Conservation (phyloP, 768 basidiomycete genomes). For the Collybiopsis confluens region DNA sequence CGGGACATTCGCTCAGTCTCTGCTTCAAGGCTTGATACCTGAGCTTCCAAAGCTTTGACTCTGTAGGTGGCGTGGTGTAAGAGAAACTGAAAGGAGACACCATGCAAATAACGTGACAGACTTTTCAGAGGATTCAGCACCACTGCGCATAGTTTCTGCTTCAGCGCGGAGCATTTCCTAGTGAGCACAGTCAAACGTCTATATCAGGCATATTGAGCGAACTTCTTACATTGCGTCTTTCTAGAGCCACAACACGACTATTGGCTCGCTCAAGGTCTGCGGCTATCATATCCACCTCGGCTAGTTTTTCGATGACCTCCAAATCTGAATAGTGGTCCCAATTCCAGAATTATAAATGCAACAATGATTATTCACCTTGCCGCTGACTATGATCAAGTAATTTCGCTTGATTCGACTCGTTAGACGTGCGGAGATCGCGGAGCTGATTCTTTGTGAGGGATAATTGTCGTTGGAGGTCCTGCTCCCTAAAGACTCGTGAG, state of each 20-base stretch:
- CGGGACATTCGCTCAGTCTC: conserved; percentile 70
- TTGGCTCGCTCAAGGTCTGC: conserved; percentile 96
- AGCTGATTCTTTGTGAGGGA: conserved; percentile 85
- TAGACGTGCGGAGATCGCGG: conserved; percentile 83
- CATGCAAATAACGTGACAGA: conserved; percentile 41
- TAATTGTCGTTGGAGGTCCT: conserved; percentile 89
- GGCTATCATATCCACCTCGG: conserved; percentile 92
- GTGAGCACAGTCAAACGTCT: neutral
- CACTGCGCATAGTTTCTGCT: conserved; percentile 85
- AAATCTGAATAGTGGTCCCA: conserved; percentile 53
- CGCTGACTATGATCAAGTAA: conserved; percentile 87
- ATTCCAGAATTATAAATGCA: neutral
- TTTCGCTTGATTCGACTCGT: conserved; percentile 91
- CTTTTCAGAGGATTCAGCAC: conserved; percentile 67
- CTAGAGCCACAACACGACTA: conserved; percentile 85
- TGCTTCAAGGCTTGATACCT: conserved; percentile 70
- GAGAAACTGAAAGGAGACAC: conserved; percentile 45
- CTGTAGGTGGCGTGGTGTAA: conserved; percentile 38
- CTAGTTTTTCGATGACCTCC: conserved; percentile 84
- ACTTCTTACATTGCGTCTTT: conserved; percentile 78
- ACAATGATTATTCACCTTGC: conserved; percentile 63
- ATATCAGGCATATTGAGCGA: neutral
- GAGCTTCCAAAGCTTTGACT: conserved; percentile 66
- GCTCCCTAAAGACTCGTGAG: conserved; percentile 56
- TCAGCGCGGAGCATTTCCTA: conserved; percentile 95